Evolutionary conservation across 495 filamentous ascomycete genomes (phyloP).

Genomic region (Tuber melanosporum): DNA sequence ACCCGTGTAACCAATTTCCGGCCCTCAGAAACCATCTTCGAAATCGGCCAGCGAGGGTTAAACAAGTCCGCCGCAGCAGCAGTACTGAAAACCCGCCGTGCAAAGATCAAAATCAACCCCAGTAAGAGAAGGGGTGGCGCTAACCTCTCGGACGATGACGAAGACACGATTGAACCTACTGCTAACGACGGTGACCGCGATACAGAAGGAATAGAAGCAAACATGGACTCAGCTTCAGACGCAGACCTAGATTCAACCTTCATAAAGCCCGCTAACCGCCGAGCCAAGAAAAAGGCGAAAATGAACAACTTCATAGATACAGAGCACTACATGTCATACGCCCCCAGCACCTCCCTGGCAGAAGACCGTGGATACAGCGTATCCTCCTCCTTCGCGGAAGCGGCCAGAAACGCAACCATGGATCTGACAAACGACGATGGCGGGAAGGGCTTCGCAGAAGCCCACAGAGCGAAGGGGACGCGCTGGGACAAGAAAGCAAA

Average conservation of each 20-base stretch:
- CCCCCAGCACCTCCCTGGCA: conserved; percentile 64
- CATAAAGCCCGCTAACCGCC: conserved; percentile 40
- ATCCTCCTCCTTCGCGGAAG: conserved; percentile 63
- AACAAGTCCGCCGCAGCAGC: conserved; percentile 65
- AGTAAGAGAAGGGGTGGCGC: conserved; percentile 42
- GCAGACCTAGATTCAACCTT: conserved; percentile 79
- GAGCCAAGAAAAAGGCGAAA: conserved; percentile 34
- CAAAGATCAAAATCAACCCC: conserved; percentile 51
- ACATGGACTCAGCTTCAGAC: conserved; percentile 61
- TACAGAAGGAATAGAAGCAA: conserved; percentile 42
- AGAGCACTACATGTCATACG: conserved; percentile 95
- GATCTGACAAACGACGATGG: conserved; percentile 84
- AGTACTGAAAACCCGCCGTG: conserved; percentile 62
- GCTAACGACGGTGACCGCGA: conserved; percentile 46
- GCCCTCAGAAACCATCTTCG: conserved; percentile 89
- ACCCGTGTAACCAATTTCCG: conserved; percentile 76
- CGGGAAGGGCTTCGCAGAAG: conserved; percentile 64
- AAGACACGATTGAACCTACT: conserved; percentile 40
- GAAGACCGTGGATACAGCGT: conserved; percentile 91
- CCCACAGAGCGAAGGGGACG: conserved; percentile 58
- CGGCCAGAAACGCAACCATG: conserved; percentile 76
- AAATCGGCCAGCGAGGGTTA: conserved; percentile 67
- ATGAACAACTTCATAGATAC: conserved; percentile 63
- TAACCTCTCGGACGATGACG: conserved; percentile 40
- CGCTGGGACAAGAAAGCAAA: conserved; percentile 95